Evolutionary conservation across 495 filamentous ascomycete genomes (phyloP), one percentile per base, ranked within the genome.

Genomic region (Aspergillus funiculosus): DNA sequence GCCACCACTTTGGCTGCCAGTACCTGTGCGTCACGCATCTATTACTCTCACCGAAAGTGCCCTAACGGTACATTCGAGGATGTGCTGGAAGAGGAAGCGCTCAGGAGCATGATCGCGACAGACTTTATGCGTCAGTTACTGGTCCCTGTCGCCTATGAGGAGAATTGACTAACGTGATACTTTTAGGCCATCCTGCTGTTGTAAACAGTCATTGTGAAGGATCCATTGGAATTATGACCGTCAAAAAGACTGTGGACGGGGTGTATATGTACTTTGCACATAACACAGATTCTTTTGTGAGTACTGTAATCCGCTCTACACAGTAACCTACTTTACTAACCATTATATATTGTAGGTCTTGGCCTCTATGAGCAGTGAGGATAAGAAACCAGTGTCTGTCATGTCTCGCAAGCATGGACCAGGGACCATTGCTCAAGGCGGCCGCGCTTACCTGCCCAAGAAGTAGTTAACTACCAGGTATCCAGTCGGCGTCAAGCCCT

Each of bases 231-330:
- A 75, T 94, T 38, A 76, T 96, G 71, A 76, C 79, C 5, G 83
- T 91, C 39, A 94, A 94, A 67, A 89, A 86, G 63, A 81, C 78
- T 1, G 61, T 66, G 3, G 68, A 76, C 19, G 87, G 86, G 2
- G 74, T 84, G 22, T 85, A 77, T 50, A 69, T 96, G 13, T 89
- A 87, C 61, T 96, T 90, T 60, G 88, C 81, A 1, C 89, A 96
- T 64, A 96, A 94, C 58, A 95, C 89, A 2, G 88, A 94, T 53
- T 92, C 87, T 0, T 95, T 96, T 57, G 73, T 79, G 55, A 66
- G 74, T 63, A 17, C 6, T 22, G 9, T 7, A 4, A 10, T 11
- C 4, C 9, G 19, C 5, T 25, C 2, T 31, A 31, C 21, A n/a
- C 7, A 5, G 8, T 34, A 3, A 20, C 35, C 4, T 1, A n/a